Conservation (phyloP, 208 protist genomes). For the Acanthamoeba lenticulata region DNA sequence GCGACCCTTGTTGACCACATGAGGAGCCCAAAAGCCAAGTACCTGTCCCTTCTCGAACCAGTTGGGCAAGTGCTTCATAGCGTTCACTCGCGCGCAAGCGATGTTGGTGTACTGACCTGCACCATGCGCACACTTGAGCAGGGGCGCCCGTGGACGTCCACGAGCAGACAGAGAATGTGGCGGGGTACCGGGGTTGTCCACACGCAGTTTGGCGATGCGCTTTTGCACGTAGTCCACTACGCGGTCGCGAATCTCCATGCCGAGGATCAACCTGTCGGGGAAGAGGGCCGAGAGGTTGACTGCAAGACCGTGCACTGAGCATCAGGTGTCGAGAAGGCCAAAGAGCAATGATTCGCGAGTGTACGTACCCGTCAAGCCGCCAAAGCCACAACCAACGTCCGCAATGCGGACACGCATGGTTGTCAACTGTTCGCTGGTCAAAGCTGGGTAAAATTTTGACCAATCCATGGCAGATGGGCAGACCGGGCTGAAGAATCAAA, state of each 20-base stretch:
- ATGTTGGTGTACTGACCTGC: slow-evolving; percentile 93
- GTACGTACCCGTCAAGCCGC: slow-evolving; percentile 93
- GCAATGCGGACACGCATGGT: slow-evolving; percentile 87
- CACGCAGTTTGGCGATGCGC: slow-evolving; percentile 75
- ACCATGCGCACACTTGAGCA: not conserved
- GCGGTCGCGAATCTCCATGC: slow-evolving; percentile 96
- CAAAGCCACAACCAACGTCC: slow-evolving; percentile 98
- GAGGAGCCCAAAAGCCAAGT: not conserved
- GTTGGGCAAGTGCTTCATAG: slow-evolving; percentile 98
- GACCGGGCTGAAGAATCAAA: slow-evolving; percentile 1
- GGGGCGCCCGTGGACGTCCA: too few species aligned
- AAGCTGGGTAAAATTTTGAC: not conserved
- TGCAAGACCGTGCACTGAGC: too few species aligned
- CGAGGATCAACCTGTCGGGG: slow-evolving; percentile 93
- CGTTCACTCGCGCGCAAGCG: slow-evolving; percentile 95
- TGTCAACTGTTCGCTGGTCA: not conserved
- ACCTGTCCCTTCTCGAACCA: slow-evolving; percentile 95
- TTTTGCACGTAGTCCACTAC: slow-evolving; percentile 93
- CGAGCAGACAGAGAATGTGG: not conserved
- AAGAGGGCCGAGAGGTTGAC: slow-evolving; percentile 91
- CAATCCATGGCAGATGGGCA: slow-evolving; percentile 31
- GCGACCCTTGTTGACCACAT: not conserved
- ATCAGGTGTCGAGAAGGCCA: too few species aligned
- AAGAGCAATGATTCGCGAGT: too few species aligned
- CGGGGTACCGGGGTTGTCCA: slow-evolving; percentile 38